Base-by-base conservation (phyloP, 2,329 filamentous ascomycete genomes). In the Monosporascus sp. region DNA sequence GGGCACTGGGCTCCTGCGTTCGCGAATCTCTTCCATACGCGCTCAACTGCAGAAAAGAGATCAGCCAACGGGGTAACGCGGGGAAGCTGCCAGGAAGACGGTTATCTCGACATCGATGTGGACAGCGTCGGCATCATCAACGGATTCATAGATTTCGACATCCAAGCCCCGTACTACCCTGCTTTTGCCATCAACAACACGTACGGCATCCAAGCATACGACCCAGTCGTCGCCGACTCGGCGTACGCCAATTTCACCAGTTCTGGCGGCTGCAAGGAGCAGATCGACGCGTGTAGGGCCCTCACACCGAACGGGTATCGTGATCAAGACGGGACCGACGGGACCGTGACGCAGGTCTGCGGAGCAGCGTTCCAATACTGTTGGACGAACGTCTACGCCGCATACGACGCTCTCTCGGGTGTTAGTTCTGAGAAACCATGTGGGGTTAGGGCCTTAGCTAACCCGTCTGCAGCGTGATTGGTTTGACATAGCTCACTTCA, bases 401-500 rank as follows among this genome's bases (percentile, higher is more conserved):
- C 51, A n/a, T 59, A 55, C n/a, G 54, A 54, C 27, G 50, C 41
- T 4, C 20, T 55, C 11, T 51, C 57, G 3, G 53, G 48, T 3
- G 60, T 60, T 49, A 51, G 57, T 57, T 3, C 6, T 31, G 5
- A 15, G 45, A 11, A 31, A 3, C 17, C 15, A 15, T 38, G 3
- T 20, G 3, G 39, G 22, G 9, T 36, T 18, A n/a, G 17, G 69
- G 0, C 72, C 71, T 27, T 17, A 18, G 22, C 17, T 44, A 17
- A 20, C 14, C 20, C 17, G 8, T 27, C 25, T 2, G 17, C 14
- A 52, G 51, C 68, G 76, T 3, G 76, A 77, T 39, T 75, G 74
- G 61, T 83, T 81, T 61, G 80, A 85, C 54, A 76, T 85, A 35
- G 73, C 75, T 0, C 74, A 77, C n/a, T 67, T 70, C 2, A 60